Evolutionary conservation across 805 yeast genomes (phyloP).

Genomic region (Nakazawaea peltata): DNA sequence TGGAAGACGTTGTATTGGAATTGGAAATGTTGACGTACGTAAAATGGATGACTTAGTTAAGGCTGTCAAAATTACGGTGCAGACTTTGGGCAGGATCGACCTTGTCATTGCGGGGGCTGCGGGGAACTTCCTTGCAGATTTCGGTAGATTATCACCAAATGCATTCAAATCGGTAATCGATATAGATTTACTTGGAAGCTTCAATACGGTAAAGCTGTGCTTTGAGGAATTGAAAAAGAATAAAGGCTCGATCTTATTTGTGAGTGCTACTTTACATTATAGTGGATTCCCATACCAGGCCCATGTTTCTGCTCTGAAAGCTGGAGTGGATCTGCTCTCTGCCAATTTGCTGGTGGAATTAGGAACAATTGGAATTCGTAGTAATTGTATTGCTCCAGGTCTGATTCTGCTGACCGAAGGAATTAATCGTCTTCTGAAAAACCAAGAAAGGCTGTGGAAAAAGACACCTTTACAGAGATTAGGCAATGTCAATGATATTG

Average conservation of each 20-base stretch:
- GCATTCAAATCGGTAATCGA: conserved; percentile 85
- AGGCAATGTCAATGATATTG: conserved; percentile 73
- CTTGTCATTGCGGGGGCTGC: conserved; percentile 94
- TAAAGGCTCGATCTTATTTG: conserved; percentile 69
- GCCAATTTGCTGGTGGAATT: conserved; percentile 83
- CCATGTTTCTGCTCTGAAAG: conserved; percentile 94
- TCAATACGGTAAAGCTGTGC: conserved; percentile 81
- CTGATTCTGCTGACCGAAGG: conserved; percentile 87
- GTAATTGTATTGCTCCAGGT: conserved; percentile 89
- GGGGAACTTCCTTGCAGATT: conserved; percentile 81
- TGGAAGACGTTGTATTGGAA: conserved; percentile 62
- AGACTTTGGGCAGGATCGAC: conserved; percentile 70
- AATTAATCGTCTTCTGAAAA: conserved; percentile 45
- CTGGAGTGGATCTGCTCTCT: conserved; percentile 86
- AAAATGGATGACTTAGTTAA: conserved; percentile 44
- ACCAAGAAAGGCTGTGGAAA: conserved; percentile 19
- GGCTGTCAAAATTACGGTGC: conserved; percentile 63
- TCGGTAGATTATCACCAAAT: conserved; percentile 69
- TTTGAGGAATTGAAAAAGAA: conserved; percentile 53
- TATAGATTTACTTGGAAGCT: conserved; percentile 84
- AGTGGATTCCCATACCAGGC: conserved; percentile 82
- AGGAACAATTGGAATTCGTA: conserved; percentile 82
- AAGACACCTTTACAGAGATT: conserved; percentile 59
- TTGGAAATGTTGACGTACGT: conserved; percentile 75
- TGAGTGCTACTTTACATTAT: conserved; percentile 86